Evolutionary conservation across 2,329 filamentous ascomycete genomes (phyloP).

Genomic region (Trichophyton simii): DNA sequence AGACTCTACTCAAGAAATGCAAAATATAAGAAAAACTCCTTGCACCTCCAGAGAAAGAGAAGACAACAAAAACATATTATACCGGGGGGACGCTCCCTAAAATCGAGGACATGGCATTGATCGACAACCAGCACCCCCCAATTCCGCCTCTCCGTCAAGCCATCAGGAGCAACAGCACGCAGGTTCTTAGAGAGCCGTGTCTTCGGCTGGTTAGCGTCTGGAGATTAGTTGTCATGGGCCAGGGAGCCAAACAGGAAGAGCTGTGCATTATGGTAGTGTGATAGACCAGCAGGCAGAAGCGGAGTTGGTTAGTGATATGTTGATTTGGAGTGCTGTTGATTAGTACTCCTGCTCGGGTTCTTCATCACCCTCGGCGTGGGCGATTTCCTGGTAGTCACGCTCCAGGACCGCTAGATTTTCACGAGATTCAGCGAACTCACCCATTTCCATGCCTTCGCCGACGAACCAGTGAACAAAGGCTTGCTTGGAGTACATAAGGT

Average conservation of each 20-base stretch:
- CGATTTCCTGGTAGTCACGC: conserved; percentile 75
- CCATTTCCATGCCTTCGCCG: conserved; percentile 85
- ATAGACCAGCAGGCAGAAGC: not conserved
- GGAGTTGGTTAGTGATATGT: not conserved
- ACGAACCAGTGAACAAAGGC: conserved; percentile 66
- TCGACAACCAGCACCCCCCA: not conserved
- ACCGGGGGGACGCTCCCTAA: not conserved
- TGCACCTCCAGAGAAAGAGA: not conserved
- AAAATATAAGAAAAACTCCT: not conserved
- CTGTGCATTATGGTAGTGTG: not conserved
- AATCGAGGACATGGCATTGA: not conserved
- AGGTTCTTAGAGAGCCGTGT: not conserved
- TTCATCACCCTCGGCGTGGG: conserved; percentile 8
- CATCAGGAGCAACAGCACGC: not conserved
- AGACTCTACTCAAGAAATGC: not conserved
- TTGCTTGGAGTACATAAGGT: conserved; percentile 58
- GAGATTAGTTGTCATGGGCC: not conserved
- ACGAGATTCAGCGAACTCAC: conserved; percentile 76
- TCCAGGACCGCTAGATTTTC: conserved; percentile 76
- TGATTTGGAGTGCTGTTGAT: not conserved
- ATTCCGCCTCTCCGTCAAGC: not conserved
- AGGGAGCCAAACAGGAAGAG: not conserved
- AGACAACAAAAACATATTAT: not conserved
- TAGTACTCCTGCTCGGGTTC: conserved; percentile 11
- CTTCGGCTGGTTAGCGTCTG: not conserved